Base-by-base conservation (phyloP, 2,329 filamentous ascomycete genomes). In the Elsinoe fawcettii region DNA sequence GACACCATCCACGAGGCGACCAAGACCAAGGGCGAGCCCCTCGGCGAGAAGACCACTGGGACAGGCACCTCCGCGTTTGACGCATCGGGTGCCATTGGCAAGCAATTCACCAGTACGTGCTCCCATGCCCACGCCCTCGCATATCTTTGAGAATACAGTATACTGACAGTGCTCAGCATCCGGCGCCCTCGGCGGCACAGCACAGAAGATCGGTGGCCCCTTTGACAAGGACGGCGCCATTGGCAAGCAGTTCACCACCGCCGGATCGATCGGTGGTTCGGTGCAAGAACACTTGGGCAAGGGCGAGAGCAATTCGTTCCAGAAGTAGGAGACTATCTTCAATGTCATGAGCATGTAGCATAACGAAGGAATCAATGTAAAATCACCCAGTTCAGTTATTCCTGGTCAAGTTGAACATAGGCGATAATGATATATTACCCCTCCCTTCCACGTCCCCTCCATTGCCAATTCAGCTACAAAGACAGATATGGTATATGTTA, bases 161-260 rank as follows among this genome's bases (percentile, higher is more conserved):
- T 25, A 55, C 60, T 51, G 61, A 58, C 22, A 5, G 25, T 7
- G 11, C 11, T 14, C 22, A 67, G 66, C 67, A 7, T 64, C 70
- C 11, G 70, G 70, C 3, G 61, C 65, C 1, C 65, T 73, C n/a
- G 71, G 71, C 5, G 65, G 69, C 3, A 65, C 65, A 1, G 71
- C 65, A 5, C 64, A 73, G 59, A 69, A 69, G 59, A 54, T 74
- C 18, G 71, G 71, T 8, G 71, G 71, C 1, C 70, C 70, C 1
- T 66, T 74, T 20, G 64, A 67, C 27, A 65, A 65, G 27, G 54
- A 69, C 22, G 71, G 72, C 2, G 60, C 62, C 7, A 67, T 73
- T 55, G 71, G 71, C 14, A 69, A 72, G 60, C 66, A 71, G n/a
- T 72, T 73, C 62, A 71, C 66, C 16, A 53, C 59, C 8, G 55